Base-by-base conservation (phyloP, 441 rosid genomes). In the Raphanus hybrid region DNA sequence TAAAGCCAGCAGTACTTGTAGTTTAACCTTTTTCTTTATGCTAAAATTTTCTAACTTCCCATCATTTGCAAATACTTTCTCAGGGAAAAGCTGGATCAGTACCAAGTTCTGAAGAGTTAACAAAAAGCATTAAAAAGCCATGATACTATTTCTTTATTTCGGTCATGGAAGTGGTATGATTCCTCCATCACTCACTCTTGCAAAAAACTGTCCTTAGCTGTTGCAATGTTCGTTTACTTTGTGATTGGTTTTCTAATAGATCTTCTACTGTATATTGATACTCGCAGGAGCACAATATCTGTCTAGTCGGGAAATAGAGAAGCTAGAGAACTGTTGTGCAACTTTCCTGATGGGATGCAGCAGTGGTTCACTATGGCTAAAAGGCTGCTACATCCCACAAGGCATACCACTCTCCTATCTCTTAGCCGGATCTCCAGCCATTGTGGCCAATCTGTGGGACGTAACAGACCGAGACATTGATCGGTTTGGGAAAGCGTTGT, bases 401-500 rank as follows among this genome's bases (percentile, higher is more conserved):
- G 34, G 34, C 34, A 29, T 29, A 29, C 34, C 34, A 29, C 34
- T 29, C 34, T 29, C 34, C 5, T 29, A 29, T 76, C 91, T 92
- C 32, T 78, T 83, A 37, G 98, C 98, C 0, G 98, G 98, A 8
- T 91, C 98, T 26, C 99, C 54, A 12, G 54, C 54, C 54, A 45
- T 45, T n/a, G 54, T 45, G 15, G 54, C 54, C 0, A 45, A 45
- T 45, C 54, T 45, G 15, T 96, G 98, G 99, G 98, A 96, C 37
- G 98, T 96, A 58, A 96, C 99, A 3, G 97, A 96, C 85, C 83
- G 87, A 78, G 99, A 96, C 78, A 96, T 96, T 0, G 98, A 96
- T 67, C 90, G 97, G 67, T 96, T 96, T 67, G 94, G 88, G 58
- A 91, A 86, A 85, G 91, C 97, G 8, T 82, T 92, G 86, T 87